Base-by-base conservation (phyloP, 192 early-diverging fungal genomes). In the Backusella parvicylindrica region DNA sequence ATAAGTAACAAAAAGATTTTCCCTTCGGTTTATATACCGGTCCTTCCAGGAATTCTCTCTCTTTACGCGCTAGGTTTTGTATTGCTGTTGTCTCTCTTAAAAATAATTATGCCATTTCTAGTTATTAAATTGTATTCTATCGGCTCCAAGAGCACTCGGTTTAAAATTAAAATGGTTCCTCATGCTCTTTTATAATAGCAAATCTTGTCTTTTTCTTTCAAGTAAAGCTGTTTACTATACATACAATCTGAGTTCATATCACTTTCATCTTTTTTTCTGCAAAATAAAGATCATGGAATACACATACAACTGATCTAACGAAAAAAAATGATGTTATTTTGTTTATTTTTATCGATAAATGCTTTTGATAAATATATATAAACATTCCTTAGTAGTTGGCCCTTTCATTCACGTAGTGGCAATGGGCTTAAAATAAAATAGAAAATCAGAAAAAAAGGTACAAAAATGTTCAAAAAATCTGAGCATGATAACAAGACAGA, bases 401-500 rank as follows among this genome's bases (percentile, higher is more conserved):
- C 37, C 82, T 80, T 79, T 85, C 82, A 83, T 72, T 87, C 84
- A 78, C 83, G 80, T n/a, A 70, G 86, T 87, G 64, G 83, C 84
- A 72, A n/a, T 83, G 83, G 64, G 84, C 18, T 56, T 2, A 11
- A 56, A 56, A 23, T 26, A 26, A 56, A 56, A 38, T 9, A 2
- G 37, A 56, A 28, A 6, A 8, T 56, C 7, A 56, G 16, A 26
- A 6, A 43, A 56, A 15, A 68, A 49, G 21, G 15, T 16, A 30
- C 30, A 35, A 12, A 21, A 12, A 37, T 5, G 3, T 26, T 13
- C 3, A 94, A 87, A 94, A 91, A 71, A 92, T 86, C 85, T 98
- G 97, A 75, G 95, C 91, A 81, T 91, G 91, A 91, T 98, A 96
- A 71, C 86, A 92, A 91, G 79, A 99, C 90, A 72, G 92, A 88